Conservation (phyloP, 305 asterid genomes). For the Plantago lanceolata region DNA sequence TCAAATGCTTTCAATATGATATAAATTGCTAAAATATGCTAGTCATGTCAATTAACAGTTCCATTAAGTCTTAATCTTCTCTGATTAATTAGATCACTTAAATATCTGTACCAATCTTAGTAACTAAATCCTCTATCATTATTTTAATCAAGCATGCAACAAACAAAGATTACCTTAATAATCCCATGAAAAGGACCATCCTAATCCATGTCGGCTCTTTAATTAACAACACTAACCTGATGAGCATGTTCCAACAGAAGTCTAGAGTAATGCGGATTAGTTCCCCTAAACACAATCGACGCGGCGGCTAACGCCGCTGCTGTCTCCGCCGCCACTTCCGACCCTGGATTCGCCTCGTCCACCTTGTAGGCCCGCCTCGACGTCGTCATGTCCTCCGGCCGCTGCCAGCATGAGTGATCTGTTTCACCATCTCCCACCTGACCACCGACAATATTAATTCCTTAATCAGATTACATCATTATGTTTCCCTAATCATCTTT, state of each 20-base stretch:
- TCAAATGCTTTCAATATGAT: not conserved
- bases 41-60: not conserved
- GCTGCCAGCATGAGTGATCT: slow-evolving; percentile 65
- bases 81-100: not conserved
- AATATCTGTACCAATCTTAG: not conserved
- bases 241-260: slow-evolving; percentile 65
- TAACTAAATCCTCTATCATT: slow-evolving; percentile 5
- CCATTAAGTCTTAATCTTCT: not conserved
- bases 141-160: not conserved
- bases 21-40: not conserved
- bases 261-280: slow-evolving; percentile 63
- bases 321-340: slow-evolving; percentile 70
- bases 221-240: slow-evolving; percentile 44
- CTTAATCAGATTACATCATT: slow-evolving; percentile 1
- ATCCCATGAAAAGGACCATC: slow-evolving; percentile 15
- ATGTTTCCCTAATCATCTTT: slow-evolving; percentile 8
- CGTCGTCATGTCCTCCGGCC: slow-evolving; percentile 71
- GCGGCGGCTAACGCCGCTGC: slow-evolving; percentile 85
- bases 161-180: slow-evolving; percentile 15
- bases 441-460: slow-evolving; percentile 1
- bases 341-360: slow-evolving; percentile 56
- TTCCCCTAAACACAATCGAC: slow-evolving; percentile 53
- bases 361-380: slow-evolving; percentile 54
- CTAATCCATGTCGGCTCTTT: slow-evolving; percentile 24
- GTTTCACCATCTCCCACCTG: slow-evolving; percentile 81